Conservation (phyloP, 805 yeast species). For the Debaryomyces maramus region DNA sequence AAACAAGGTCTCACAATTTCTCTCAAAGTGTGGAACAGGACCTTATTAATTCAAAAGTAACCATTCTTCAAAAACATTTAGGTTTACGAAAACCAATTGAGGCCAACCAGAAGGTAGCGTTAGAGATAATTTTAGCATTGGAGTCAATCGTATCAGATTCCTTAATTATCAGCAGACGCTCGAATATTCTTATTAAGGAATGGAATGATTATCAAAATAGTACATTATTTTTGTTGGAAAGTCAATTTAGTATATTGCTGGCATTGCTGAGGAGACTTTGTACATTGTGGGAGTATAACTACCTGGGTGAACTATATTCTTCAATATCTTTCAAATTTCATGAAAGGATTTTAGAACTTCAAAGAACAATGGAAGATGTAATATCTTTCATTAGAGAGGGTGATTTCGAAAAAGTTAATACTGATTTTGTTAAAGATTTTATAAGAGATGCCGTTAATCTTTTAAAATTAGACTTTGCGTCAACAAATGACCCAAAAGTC, state of each 20-base stretch:
- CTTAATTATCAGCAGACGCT: not conserved
- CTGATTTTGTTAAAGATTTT: conserved; percentile 1
- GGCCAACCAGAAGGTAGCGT: not conserved
- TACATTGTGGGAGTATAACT: conserved; percentile 13
- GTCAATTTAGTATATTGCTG: not conserved
- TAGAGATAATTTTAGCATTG: not conserved
- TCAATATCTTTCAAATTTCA: not conserved
- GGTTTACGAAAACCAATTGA: not conserved
- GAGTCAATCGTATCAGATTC: not conserved
- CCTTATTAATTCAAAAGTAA: not conserved
- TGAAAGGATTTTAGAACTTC: conserved; percentile 1
- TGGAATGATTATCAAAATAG: not conserved
- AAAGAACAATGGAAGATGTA: not conserved
- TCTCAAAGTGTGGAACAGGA: conserved; percentile 8
- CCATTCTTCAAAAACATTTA: not conserved
- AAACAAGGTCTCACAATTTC: conserved; percentile 8
- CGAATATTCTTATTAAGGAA: not conserved
- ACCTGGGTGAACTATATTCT: conserved; percentile 3
- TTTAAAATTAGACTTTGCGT: conserved; percentile 1
- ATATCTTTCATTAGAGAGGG: conserved; percentile 4
- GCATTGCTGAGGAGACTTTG: not conserved
- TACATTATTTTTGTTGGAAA: not conserved
- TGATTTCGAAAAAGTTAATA: conserved; percentile 2
- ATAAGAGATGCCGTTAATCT: conserved; percentile 4
- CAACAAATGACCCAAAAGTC: not conserved